Percentiles rank a stretch among this genome's conserved stretches.
These are phyloP conservation scores for Candida montana DNA, from an alignment of 805 yeast genomes.

Conservation along the genomic window DNA sequence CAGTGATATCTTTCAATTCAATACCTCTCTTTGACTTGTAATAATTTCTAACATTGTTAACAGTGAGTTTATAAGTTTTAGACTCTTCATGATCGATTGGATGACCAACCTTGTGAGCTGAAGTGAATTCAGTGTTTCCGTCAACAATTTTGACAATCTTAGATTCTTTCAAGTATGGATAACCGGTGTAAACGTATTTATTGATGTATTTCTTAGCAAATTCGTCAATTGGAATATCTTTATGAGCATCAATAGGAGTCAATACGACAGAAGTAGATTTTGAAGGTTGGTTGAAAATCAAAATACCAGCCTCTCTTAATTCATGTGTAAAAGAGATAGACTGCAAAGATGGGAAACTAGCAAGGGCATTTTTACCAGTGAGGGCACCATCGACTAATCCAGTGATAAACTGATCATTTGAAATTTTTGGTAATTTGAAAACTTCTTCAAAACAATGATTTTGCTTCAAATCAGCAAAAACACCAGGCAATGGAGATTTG, in stretches of 20 bases:
- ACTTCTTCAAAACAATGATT: slow-evolving; percentile 69
- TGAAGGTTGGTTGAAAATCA: slow-evolving; percentile 81
- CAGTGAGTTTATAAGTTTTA: slow-evolving; percentile 39
- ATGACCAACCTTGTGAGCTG: slow-evolving; percentile 26
- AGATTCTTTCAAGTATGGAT: slow-evolving; percentile 90
- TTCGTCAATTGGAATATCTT: slow-evolving; percentile 53
- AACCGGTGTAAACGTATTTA: slow-evolving; percentile 64
- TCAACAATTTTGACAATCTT: slow-evolving; percentile 61
- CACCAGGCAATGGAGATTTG: slow-evolving; percentile 70
- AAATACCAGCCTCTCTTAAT: slow-evolving; percentile 56
- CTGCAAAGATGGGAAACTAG: slow-evolving; percentile 85
- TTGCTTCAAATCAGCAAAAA: slow-evolving; percentile 71
- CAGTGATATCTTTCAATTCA: slow-evolving; percentile 44
- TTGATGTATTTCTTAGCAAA: slow-evolving; percentile 60
- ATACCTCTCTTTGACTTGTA: slow-evolving; percentile 60
- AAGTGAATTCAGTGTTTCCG: slow-evolving; percentile 40
- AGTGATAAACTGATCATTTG: slow-evolving; percentile 33
- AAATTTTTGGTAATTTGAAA: slow-evolving; percentile 47
- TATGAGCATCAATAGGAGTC: slow-evolving; percentile 48
- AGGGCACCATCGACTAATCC: slow-evolving; percentile 66
- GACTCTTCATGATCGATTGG: slow-evolving; percentile 43
- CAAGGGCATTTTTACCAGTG: slow-evolving; percentile 63
- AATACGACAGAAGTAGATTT: slow-evolving; percentile 77
- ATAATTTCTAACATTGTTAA: slow-evolving; percentile 33
- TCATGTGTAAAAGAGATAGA: slow-evolving; percentile 57